A percentile compares a stretch with the other conserved stretches of the same genome.
These are phyloP conservation scores for Petasospora rhodanensis DNA, from an alignment of 1,139 yeast genomes.

Conservation along the genomic window DNA sequence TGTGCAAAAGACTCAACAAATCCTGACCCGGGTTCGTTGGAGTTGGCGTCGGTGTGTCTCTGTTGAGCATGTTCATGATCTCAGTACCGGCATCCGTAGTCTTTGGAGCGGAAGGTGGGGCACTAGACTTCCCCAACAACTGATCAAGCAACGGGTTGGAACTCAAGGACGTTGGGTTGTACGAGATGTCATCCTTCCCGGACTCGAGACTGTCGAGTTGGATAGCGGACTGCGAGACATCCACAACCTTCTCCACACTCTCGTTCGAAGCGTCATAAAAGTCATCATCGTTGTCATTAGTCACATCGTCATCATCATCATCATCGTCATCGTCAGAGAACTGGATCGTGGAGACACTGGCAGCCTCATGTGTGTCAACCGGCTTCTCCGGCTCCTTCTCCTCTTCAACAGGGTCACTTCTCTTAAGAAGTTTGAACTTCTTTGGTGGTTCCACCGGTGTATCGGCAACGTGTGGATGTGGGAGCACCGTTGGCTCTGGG, in stretches of 20 bases:
- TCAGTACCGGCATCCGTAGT: not conserved
- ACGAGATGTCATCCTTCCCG: too few relatives aligned
- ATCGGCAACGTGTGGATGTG: conserved; percentile 25
- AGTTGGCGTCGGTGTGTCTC: conserved; percentile 5
- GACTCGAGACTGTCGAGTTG: too few relatives aligned
- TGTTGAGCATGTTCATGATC: not conserved
- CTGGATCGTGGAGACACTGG: conserved; percentile 11
- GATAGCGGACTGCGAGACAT: too few relatives aligned
- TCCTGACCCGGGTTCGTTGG: too few relatives aligned
- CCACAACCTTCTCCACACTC: too few relatives aligned
- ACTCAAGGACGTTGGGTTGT: too few relatives aligned
- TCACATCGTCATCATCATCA: conserved; percentile 2
- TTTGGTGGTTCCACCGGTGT: conserved; percentile 11
- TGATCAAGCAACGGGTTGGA: too few relatives aligned
- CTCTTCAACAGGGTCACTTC: conserved; percentile 28
- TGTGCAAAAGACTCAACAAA: too few relatives aligned
- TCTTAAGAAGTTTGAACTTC: conserved; percentile 28
- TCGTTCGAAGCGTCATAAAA: conserved; percentile 8
- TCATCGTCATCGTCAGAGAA: conserved; percentile 12
- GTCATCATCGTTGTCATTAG: conserved; percentile 1
- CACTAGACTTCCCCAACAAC: too few relatives aligned
- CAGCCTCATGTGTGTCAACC: conserved; percentile 11
- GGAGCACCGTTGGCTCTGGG: conserved; percentile 10
- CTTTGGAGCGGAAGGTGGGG: not conserved
- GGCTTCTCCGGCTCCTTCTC: conserved; percentile 5